Conservation (phyloP, 1,284 basidiomycete genomes). For the Marasmius sp. region DNA sequence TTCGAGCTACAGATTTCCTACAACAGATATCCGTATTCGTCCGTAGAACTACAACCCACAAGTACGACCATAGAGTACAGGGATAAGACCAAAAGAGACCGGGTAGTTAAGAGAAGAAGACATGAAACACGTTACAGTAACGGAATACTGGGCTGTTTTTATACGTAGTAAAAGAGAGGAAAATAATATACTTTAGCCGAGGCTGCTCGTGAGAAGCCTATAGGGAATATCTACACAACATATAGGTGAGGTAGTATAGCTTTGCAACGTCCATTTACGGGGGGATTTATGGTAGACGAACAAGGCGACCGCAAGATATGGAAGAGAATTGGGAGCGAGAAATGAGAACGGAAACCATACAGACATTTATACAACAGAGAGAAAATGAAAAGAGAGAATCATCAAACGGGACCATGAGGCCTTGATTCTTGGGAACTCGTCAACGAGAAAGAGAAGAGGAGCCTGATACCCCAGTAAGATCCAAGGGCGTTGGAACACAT, state of each 20-base stretch:
- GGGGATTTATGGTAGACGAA: not conserved
- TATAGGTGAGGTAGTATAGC: not conserved
- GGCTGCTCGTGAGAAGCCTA: not conserved
- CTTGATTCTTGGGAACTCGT: too few species aligned
- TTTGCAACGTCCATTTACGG: not conserved
- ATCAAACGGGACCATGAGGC: too few species aligned
- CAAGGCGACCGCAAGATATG: not conserved
- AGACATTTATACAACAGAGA: too few species aligned
- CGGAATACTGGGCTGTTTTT: not conserved
- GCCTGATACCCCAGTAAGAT: too few species aligned
- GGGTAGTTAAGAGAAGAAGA: not conserved
- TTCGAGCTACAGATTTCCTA: not conserved
- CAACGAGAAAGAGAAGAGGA: too few species aligned
- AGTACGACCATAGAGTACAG: not conserved
- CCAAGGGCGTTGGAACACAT: too few species aligned
- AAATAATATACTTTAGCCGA: slow-evolving; percentile 4
- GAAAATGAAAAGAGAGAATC: too few species aligned
- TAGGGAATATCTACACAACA: not conserved
- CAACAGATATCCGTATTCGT: not conserved
- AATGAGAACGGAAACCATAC: too few species aligned
- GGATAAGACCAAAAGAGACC: not conserved
- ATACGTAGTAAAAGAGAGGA: not conserved
- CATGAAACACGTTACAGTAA: not conserved
- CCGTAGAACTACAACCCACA: not conserved
- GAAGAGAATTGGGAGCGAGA: not conserved